These are phyloP conservation scores for Fusarium bulbicola DNA, from an alignment of 2,329 filamentous ascomycete species.

Conservation along the genomic window DNA sequence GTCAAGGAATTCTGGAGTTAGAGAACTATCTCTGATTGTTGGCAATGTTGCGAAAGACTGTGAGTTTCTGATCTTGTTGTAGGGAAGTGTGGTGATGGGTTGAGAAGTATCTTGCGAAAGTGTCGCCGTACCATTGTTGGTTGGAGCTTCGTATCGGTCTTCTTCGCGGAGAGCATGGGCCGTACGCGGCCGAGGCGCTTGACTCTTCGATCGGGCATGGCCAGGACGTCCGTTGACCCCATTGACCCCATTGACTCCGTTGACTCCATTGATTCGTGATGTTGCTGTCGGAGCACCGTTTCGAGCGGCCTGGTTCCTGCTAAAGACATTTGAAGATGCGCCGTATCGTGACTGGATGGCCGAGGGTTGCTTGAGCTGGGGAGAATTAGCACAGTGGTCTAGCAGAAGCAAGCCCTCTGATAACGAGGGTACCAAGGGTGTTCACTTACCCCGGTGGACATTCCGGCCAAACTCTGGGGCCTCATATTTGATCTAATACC, in stretches of 20 bases:
- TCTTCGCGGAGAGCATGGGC: slow-evolving; percentile 53
- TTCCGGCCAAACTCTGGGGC: slow-evolving; percentile 51
- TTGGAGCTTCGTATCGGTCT: slow-evolving; percentile 49
- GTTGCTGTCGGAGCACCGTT: slow-evolving; percentile 60
- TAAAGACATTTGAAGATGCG: slow-evolving; percentile 57
- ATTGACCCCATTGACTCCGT: slow-evolving; percentile 31
- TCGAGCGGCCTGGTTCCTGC: slow-evolving; percentile 66
- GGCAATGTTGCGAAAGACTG: slow-evolving; percentile 41
- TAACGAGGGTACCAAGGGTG: not conserved
- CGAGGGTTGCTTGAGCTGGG: slow-evolving; percentile 49
- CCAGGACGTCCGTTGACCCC: slow-evolving; percentile 55
- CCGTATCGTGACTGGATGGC: slow-evolving; percentile 49
- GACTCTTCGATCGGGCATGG: slow-evolving; percentile 55
- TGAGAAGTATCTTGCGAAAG: slow-evolving; percentile 18
- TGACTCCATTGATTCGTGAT: slow-evolving; percentile 55
- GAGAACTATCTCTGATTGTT: slow-evolving; percentile 56
- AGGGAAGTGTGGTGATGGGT: slow-evolving; percentile 28
- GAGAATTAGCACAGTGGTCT: not conserved
- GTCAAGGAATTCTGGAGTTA: slow-evolving; percentile 49
- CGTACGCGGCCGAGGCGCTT: slow-evolving; percentile 50
- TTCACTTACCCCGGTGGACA: slow-evolving; percentile 44
- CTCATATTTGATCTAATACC: slow-evolving; percentile 56
- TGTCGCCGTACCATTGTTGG: slow-evolving; percentile 49
- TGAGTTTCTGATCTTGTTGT: slow-evolving; percentile 41
- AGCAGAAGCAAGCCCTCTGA: not conserved